phyloP scores from a whole-genome alignment of 2,329 filamentous ascomycete genomes.

The Dactylellina drechsleri region DNA sequence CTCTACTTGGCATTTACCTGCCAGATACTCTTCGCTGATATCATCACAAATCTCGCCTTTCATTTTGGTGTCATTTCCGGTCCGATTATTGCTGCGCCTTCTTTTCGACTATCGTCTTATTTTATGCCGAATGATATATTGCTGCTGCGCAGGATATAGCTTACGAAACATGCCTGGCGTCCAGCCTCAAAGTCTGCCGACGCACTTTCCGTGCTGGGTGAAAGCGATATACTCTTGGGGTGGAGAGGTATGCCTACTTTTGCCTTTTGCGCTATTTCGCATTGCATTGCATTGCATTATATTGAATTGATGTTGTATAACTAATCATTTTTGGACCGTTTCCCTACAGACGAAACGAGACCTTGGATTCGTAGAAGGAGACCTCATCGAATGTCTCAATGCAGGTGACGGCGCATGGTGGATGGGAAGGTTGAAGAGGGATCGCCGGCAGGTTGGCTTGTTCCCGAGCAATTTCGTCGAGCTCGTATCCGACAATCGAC shows the following conservation, averaged over 20 bases:
- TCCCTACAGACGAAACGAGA: constrained; percentile 79
- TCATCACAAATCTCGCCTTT: background rate
- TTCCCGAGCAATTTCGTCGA: constrained; percentile 99
- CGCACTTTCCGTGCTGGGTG: constrained; percentile 81
- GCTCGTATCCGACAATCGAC: constrained; percentile 85
- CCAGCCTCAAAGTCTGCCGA: constrained; percentile 52
- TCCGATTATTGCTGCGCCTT: background rate
- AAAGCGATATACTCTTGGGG: constrained; percentile 92
- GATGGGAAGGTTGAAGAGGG: constrained; percentile 89
- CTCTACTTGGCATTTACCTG: constrained; percentile 3
- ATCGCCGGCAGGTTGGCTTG: constrained; percentile 87
- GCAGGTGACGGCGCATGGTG: constrained; percentile 98
- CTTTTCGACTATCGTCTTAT: background rate
- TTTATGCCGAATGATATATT: constrained; percentile 1
- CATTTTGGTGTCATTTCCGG: background rate
- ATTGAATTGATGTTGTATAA: background rate
- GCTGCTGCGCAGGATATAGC: constrained; percentile 25
- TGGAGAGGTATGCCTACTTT: constrained; percentile 71
- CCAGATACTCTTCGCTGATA: background rate
- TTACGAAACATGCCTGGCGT: constrained; percentile 41
- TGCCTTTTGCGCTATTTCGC: background rate
- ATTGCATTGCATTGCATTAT: too few species aligned
- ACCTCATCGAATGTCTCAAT: constrained; percentile 97
- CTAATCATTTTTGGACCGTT: constrained; percentile 33
- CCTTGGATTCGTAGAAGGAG: constrained; percentile 95